Base-by-base conservation (phyloP, 2,329 filamentous ascomycete species). In the Lasiodiplodia sp. region DNA sequence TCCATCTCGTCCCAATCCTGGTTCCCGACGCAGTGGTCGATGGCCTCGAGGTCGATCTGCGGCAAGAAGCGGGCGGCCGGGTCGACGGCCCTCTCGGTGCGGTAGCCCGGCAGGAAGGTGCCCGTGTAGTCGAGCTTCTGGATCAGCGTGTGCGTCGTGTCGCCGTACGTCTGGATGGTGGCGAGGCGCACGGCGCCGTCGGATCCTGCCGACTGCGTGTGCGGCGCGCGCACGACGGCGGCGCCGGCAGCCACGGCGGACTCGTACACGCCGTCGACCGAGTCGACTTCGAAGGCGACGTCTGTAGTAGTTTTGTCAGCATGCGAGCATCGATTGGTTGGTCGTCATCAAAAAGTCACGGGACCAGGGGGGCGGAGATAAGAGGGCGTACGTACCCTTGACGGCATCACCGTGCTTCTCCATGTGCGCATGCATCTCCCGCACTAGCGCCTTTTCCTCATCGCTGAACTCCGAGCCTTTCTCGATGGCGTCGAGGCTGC, bases 1-100 rank as follows among this genome's bases (percentile, higher is more conserved):
- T 90, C 86, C 87, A 98, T 97, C 80, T 94, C 90, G 80, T 94
- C 86, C 95, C 95, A 97, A 81, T 93, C 91, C 84, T 97, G 94
- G 85, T 98, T 97, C 72, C 95, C 95, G 74, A 98, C 95, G 81
- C 95, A 97, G 86, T 98, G 95, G 83, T 98, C 95, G 82, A 98
- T 94, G 73, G 89, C 89, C 70, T 87, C 86, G 67, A 97, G 87
- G 11, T 84, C 79, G 16, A 97, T 87, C 0, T 82, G 74, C 0
- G 94, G 93, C 25, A 93, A 83, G 79, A 77, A 75, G n/a, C 72
- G 67, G 56, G 76, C 74, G 16, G 87, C 76, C 0, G 85, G 82
- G 72, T 90, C 87, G 23, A 68, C 10, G 25, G 70, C 71, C 0
- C 74, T 82, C 51, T 86, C 87, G 7, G 87, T 79, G 55, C 89